A percentile compares a stretch with the other conserved stretches of the same genome.
Evolutionary conservation across 306 rosid genomes (phyloP).

Genomic region (Quercus engelmannii): DNA sequence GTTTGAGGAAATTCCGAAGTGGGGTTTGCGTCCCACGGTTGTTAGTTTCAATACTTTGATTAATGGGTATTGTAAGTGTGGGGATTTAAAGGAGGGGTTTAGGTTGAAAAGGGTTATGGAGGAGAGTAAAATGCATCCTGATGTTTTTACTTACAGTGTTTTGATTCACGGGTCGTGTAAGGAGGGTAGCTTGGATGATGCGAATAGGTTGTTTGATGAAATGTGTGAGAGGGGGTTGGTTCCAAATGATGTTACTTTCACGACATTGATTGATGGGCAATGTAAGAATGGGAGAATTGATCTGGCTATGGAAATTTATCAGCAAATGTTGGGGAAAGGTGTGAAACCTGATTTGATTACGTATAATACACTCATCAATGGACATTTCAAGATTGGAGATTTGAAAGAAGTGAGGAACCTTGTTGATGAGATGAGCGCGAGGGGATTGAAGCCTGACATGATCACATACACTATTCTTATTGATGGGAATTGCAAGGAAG

Average conservation of each 20-base stretch:
- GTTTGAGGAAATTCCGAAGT: conserved; percentile 61
- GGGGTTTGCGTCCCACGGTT: conserved; percentile 55
- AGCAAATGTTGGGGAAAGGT: conserved; percentile 52
- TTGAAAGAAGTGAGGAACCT: conserved; percentile 60
- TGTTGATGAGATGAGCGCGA: conserved; percentile 49
- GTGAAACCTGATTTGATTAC: conserved; percentile 70
- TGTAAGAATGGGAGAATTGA: conserved; percentile 56
- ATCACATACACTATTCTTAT: conserved; percentile 74
- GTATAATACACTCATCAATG: conserved; percentile 65
- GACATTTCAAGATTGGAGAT: conserved; percentile 80
- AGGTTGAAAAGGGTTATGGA: conserved; percentile 68
- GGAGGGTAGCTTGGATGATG: conserved; percentile 56
- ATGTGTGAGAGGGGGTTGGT: conserved; percentile 60
- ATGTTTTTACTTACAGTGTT: conserved; percentile 69
- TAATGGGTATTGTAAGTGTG: conserved; percentile 52
- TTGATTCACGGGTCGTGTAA: conserved; percentile 70
- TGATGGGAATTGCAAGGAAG: conserved; percentile 82
- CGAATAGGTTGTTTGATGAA: conserved; percentile 59
- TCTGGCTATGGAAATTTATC: conserved; percentile 56
- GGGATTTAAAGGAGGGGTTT: conserved; percentile 55
- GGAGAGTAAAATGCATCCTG: conserved; percentile 45
- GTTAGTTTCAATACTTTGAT: conserved; percentile 90
- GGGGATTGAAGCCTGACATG: conserved; percentile 63
- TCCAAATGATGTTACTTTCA: conserved; percentile 61
- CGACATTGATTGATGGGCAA: conserved; percentile 73